A percentile compares a stretch with the other conserved stretches of the same genome.
Conservation (phyloP, 495 filamentous ascomycete genomes). For the Peziza echinospora region DNA sequence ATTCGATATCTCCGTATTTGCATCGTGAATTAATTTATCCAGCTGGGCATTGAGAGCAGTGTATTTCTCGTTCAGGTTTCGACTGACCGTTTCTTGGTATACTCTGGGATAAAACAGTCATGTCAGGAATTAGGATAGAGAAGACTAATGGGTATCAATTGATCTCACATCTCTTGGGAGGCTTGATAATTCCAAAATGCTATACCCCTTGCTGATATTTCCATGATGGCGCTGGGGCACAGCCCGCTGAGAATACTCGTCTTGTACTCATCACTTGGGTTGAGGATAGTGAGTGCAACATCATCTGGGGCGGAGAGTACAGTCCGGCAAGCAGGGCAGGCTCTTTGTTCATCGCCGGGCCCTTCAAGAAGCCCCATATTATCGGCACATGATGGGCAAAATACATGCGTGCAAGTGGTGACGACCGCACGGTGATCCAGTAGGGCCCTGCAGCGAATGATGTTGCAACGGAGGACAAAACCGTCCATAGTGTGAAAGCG, state of each 20-base stretch:
- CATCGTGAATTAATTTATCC: conserved; percentile 61
- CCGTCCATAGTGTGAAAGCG: conserved; percentile 14
- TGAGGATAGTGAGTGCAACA: conserved; percentile 50
- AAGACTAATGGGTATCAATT: not conserved
- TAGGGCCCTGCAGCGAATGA: conserved; percentile 51
- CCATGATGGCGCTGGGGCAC: conserved; percentile 67
- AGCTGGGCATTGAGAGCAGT: conserved; percentile 43
- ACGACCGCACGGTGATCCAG: conserved; percentile 62
- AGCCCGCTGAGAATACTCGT: conserved; percentile 73
- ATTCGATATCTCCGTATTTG: conserved; percentile 52
- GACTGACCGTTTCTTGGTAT: conserved; percentile 59
- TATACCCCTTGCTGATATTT: conserved; percentile 65
- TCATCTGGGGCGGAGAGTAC: conserved; percentile 53
- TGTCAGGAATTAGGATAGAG: too few relatives aligned
- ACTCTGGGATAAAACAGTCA: conserved; percentile 40
- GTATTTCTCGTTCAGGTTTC: conserved; percentile 56
- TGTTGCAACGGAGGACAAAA: conserved; percentile 51
- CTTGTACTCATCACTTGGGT: conserved; percentile 84
- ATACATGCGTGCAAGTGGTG: conserved; percentile 83
- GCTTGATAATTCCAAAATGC: conserved; percentile 85
- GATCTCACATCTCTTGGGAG: conserved; percentile 61
- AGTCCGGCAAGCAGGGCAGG: conserved; percentile 67
- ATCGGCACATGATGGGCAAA: conserved; percentile 59
- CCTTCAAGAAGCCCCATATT: conserved; percentile 40
- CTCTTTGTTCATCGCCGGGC: conserved; percentile 28